Evolutionary conservation across 2,329 filamentous ascomycete species (phyloP).

Genomic region (Spiromastix sp.): DNA sequence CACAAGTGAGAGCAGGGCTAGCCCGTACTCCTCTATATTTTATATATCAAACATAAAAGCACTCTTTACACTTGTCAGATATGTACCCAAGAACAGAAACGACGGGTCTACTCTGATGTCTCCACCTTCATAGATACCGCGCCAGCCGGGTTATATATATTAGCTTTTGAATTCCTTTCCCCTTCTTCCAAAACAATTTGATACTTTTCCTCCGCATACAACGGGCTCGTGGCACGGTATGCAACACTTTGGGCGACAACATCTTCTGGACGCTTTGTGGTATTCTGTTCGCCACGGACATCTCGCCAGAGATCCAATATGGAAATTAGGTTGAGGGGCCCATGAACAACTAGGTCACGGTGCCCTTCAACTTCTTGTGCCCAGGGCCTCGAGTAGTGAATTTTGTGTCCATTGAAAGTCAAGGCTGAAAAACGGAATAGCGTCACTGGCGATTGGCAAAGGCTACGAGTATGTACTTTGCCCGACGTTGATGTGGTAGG

Average conservation of each 20-base stretch:
- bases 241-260: slow-evolving; percentile 32
- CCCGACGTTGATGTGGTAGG: slow-evolving; percentile 13
- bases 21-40: too few species aligned
- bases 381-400: slow-evolving; percentile 35
- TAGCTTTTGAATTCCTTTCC: slow-evolving; percentile 18
- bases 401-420: slow-evolving; percentile 36
- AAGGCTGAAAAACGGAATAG: slow-evolving; percentile 36
- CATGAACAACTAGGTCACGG: slow-evolving; percentile 33
- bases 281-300: slow-evolving; percentile 15
- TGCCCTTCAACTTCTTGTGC: slow-evolving; percentile 34
- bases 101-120: slow-evolving; percentile 14
- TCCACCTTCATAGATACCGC: slow-evolving; percentile 30
- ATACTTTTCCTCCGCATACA: slow-evolving; percentile 41
- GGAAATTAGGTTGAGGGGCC: slow-evolving; percentile 33
- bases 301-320: slow-evolving; percentile 37
- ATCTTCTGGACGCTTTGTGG: slow-evolving; percentile 13
- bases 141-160: slow-evolving; percentile 24
- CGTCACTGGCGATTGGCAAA: slow-evolving; percentile 28
- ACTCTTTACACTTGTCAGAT: too few species aligned
- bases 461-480: slow-evolving; percentile 21
- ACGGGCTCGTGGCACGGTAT: slow-evolving; percentile 40
- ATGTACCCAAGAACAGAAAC: too few species aligned
- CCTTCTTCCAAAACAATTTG: slow-evolving; percentile 32
- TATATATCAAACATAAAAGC: too few species aligned
- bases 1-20: too few species aligned